Evolutionary conservation across 495 filamentous ascomycete species (phyloP).

Genomic region (Daldinia concentrica): DNA sequence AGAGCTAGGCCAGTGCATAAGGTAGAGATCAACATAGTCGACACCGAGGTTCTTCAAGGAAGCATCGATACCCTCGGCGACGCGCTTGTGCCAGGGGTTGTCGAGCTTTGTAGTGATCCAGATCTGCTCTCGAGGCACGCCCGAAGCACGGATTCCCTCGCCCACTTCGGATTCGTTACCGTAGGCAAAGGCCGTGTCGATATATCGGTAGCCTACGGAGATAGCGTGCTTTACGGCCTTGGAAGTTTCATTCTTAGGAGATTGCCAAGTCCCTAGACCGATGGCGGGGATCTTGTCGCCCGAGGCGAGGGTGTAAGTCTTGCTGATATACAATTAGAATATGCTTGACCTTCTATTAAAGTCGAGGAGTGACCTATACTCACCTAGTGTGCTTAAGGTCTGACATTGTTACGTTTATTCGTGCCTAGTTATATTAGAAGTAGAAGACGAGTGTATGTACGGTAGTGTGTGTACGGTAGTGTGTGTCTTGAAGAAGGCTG

Average conservation of each 20-base stretch:
- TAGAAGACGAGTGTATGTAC: no score
- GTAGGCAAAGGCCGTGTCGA: constrained; percentile 78
- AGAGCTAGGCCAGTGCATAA: constrained; percentile 82
- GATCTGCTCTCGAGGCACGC: constrained; percentile 81
- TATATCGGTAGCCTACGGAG: constrained; percentile 69
- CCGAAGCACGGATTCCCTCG: constrained; percentile 79
- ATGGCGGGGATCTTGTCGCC: constrained; percentile 81
- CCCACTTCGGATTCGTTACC: constrained; percentile 87
- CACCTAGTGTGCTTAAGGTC: constrained; percentile 50
- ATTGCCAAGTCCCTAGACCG: constrained; percentile 88
- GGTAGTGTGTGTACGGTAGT: neutral
- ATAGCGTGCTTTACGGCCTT: constrained; percentile 81
- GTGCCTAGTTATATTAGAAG: neutral
- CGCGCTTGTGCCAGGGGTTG: constrained; percentile 79
- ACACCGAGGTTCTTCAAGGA: constrained; percentile 75
- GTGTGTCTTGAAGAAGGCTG: neutral
- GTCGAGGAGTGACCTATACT: constrained; percentile 1
- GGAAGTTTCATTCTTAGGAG: constrained; percentile 54
- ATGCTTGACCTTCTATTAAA: neutral
- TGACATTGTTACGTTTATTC: constrained; percentile 44
- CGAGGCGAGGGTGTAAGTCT: constrained; percentile 80
- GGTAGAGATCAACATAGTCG: constrained; percentile 85
- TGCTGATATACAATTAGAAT: constrained; percentile 45
- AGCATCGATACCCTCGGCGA: constrained; percentile 70
- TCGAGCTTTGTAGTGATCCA: constrained; percentile 91